Base-by-base conservation (phyloP, 768 basidiomycete genomes). In the Punctularia strigosozonata region DNA sequence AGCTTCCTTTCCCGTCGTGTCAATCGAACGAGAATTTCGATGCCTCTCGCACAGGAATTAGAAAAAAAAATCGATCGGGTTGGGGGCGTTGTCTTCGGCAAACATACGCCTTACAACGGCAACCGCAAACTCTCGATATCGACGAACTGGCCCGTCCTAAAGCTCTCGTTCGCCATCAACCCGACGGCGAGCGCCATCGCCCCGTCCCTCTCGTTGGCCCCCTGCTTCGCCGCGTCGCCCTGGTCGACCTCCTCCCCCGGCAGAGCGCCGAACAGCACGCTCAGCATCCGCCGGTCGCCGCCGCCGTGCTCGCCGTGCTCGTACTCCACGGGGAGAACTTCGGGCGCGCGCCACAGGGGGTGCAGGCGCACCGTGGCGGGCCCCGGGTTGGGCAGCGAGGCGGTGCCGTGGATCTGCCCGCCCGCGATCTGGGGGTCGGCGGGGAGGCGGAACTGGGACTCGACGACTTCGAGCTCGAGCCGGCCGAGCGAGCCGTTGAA, bases 401-500 rank as follows among this genome's bases (percentile, higher is more conserved):
- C 45, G 1, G 43, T 58, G n/a, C 63, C 62, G 44, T 64, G 63
- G 31, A 60, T 56, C 10, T 61, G 46, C 4, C 61, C 63, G 19
- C 54, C 56, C 37, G 54, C 50, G 10, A 47, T 45, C 19, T 58
- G 53, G 5, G 44, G 51, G 12, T 55, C 57, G 1, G 46, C 44
- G 12, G 55, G 56, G 14, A 58, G 46, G 2, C 62, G 59, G 44
- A 52, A 62, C 39, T 56, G 48, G 13, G 60, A 64, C 46, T 73
- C 71, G 24, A 70, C 67, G 24, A 70, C 68, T 42, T 66, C 65
- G 13, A 71, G 59, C 53, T 73, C 71, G 4, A 71, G 62, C 13
- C 71, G 62, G 6, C 71, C 69, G 14, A 60, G 57, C n/a, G 63
- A 64, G 3, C 69, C 68, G 50, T 71, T 71, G 57, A 71, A 69